phyloP scores from a whole-genome alignment of 352 stramenopile species.

The Phytophthora crassamura region DNA sequence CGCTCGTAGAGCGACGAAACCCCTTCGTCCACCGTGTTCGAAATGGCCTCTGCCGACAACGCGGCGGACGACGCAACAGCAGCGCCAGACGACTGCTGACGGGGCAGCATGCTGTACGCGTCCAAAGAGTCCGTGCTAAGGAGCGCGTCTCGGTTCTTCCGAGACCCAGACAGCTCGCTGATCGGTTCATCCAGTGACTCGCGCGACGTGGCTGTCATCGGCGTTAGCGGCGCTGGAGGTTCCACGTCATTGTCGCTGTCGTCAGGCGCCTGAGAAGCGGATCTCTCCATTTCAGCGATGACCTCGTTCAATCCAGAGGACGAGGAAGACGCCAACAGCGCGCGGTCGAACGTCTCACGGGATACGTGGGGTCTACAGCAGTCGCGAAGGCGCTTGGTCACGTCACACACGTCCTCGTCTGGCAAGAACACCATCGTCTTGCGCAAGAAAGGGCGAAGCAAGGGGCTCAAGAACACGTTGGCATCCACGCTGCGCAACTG shows the following conservation, averaged over 20 bases:
- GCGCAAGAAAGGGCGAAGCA: conserved; percentile 91
- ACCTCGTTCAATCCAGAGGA: conserved; percentile 54
- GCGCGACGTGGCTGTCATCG: conserved; percentile 30
- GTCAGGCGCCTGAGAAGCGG: conserved; percentile 34
- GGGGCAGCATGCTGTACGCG: conserved; percentile 50
- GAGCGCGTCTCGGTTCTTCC: conserved; percentile 52
- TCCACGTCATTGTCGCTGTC: conserved; percentile 41
- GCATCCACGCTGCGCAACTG: conserved; percentile 91
- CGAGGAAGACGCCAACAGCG: conserved; percentile 70
- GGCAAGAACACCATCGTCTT: conserved; percentile 85
- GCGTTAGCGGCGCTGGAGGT: conserved; percentile 20
- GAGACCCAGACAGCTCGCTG: conserved; percentile 19
- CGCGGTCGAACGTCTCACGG: conserved; percentile 86
- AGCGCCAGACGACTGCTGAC: conserved; percentile 41
- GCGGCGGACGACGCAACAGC: conserved; percentile 35
- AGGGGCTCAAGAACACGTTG: conserved; percentile 92
- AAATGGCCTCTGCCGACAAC: conserved; percentile 31
- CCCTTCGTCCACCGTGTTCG: conserved; percentile 30
- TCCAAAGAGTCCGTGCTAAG: conserved; percentile 79
- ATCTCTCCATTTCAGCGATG: conserved; percentile 62
- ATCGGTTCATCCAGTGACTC: conserved; percentile 40
- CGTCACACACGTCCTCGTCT: conserved; percentile 58
- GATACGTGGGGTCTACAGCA: conserved; percentile 77
- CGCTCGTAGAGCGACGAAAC: conserved; percentile 59
- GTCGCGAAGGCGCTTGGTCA: conserved; percentile 64